phyloP scores from a whole-genome alignment of 768 basidiomycete species.

The Tricholoma sp. region DNA sequence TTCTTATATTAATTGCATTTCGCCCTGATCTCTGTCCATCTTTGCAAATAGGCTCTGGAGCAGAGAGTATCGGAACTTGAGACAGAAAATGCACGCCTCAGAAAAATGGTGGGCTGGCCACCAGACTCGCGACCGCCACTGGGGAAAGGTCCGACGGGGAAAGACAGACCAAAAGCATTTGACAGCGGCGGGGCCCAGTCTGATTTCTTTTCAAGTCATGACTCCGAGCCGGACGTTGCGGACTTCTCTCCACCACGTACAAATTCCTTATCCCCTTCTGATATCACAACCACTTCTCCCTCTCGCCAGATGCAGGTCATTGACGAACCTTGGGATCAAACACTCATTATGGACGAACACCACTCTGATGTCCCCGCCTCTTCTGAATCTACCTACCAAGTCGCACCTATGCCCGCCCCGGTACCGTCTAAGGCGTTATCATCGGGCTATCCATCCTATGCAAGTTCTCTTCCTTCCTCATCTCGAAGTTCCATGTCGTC shows the following conservation, averaged over 20 bases:
- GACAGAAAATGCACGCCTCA: slow-evolving; percentile 73
- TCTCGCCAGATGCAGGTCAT: slow-evolving; percentile 44
- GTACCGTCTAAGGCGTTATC: slow-evolving; percentile 42
- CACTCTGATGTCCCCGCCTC: slow-evolving; percentile 32
- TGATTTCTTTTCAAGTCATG: slow-evolving; percentile 33
- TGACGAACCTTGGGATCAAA: slow-evolving; percentile 49
- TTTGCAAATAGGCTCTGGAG: slow-evolving; percentile 62
- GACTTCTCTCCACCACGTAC: slow-evolving; percentile 48
- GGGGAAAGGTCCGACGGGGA: slow-evolving; percentile 84
- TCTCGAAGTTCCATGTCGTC: slow-evolving; percentile 37
- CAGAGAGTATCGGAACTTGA: slow-evolving; percentile 78
- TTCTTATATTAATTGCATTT: slow-evolving; percentile 28
- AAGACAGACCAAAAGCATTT: slow-evolving; percentile 67
- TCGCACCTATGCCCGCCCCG: slow-evolving; percentile 31
- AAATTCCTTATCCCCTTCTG: slow-evolving; percentile 62
- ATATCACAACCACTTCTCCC: slow-evolving; percentile 43
- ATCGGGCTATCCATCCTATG: slow-evolving; percentile 32
- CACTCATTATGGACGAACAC: slow-evolving; percentile 47
- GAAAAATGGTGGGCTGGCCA: slow-evolving; percentile 67
- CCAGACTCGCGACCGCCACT: slow-evolving; percentile 67
- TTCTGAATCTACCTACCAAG: slow-evolving; percentile 40
- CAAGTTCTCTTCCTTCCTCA: slow-evolving; percentile 34
- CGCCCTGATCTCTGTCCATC: slow-evolving; percentile 23
- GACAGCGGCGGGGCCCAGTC: slow-evolving; percentile 26
- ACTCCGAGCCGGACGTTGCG: slow-evolving; percentile 33